These are phyloP conservation scores for Acidomyces sp. DNA, from an alignment of 495 filamentous ascomycete species.

Conservation along the genomic window DNA sequence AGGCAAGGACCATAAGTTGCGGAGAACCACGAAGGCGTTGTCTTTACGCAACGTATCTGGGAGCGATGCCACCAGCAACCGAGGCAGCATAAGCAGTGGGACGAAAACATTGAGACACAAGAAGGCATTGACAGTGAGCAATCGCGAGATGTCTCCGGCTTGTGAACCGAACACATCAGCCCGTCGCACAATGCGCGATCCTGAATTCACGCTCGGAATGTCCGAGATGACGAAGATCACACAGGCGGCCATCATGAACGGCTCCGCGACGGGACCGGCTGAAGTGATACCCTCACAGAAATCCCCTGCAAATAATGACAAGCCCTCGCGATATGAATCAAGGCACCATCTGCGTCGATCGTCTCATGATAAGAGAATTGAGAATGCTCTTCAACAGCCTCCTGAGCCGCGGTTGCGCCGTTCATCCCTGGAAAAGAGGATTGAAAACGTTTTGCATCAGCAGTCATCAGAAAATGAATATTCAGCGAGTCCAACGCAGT, in stretches of 20 bases:
- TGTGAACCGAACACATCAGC: neutral
- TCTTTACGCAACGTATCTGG: conserved; percentile 4
- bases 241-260: neutral
- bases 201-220: neutral
- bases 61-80: neutral
- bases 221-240: neutral
- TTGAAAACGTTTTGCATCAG: neutral
- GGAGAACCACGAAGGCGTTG: conserved; percentile 2
- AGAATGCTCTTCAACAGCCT: neutral
- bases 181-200: neutral
- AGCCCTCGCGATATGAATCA: too few species aligned
- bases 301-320: neutral
- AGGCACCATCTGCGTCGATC: conserved; percentile 1
- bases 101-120: conserved; percentile 1
- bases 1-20: neutral
- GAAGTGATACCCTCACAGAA: neutral
- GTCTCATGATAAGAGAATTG: conserved; percentile 1
- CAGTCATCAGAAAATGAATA: too few species aligned
- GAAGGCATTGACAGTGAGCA: neutral
- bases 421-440: neutral
- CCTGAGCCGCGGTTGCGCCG: neutral
- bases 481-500: neutral
- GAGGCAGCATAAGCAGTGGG: neutral
- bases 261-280: neutral
- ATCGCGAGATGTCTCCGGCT: neutral